Evolutionary conservation across 257 asterid genomes (phyloP).

Genomic region (Scutellaria barbata): DNA sequence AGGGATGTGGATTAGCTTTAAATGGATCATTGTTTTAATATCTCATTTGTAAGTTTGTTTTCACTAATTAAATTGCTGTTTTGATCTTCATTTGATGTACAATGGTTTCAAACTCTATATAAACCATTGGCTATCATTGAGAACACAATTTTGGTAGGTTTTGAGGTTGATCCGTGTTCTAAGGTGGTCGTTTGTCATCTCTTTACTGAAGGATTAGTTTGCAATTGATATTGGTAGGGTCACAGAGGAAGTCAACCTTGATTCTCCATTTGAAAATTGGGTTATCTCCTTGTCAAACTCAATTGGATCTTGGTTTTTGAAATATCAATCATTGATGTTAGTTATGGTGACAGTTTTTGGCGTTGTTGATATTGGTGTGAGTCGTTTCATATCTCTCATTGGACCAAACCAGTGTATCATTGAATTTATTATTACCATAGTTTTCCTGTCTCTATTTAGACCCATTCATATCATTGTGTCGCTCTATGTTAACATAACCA

Average conservation of each 20-base stretch:
- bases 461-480: neutral
- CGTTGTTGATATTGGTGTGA: no score
- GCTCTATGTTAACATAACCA: neutral
- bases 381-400: no score
- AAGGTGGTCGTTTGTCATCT: neutral
- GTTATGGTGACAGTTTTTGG: no score
- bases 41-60: neutral
- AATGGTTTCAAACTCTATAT: neutral
- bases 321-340: no score
- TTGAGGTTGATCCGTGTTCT: no score
- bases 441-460: no score
- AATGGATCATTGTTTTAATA: neutral
- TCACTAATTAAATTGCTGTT: neutral
- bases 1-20: neutral
- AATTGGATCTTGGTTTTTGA: no score
- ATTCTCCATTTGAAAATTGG: no score
- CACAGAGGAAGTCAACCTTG: neutral
- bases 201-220: neutral
- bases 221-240: no score
- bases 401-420: no score
- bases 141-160: neutral
- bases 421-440: no score
- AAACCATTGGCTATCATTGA: neutral
- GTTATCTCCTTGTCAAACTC: no score
- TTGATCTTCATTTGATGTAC: neutral